Evolutionary conservation across 257 asterid species (phyloP), one percentile per base, ranked within the genome.

Genomic region (Marsdenia floribunda): DNA sequence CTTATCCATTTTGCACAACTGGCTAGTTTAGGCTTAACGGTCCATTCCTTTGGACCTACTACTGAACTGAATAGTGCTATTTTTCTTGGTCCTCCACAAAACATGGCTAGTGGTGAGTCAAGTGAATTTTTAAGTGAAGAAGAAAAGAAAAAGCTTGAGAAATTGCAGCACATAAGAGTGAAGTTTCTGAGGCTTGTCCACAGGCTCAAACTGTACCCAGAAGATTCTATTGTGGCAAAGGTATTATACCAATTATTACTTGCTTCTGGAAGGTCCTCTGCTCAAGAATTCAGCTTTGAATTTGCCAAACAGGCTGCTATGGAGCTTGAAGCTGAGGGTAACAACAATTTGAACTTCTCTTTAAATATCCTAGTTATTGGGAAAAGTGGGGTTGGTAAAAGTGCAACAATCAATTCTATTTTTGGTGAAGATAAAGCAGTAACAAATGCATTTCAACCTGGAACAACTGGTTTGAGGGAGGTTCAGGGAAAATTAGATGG

Each of bases 381-480:
- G 21, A 93, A 90, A 85, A 85, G 96, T 24, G 98, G 98, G 72
- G 97, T 91, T 79, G 98, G 98, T 64, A 93, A 93, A 81, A 93
- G 98, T 75, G 91, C 98, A 22, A 91, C 97, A n/a, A 83, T 93
- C 80, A 93, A 91, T 80, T 89, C 98, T 63, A 84, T 93, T 68
- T 87, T 91, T 57, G 88, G 92, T 22, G 92, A 88, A 81, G 77
- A 70, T 69, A 85, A 77, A 82, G 75, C 88, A 37, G 77, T 4
- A 63, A 78, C 80, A 22, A 77, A 82, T 63, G 93, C 98, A 33
- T 93, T 93, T 85, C 86, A 87, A 78, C 96, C 95, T 35, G 79
- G 88, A 29, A 91, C 96, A 3, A 70, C 75, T 44, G 15, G 54
- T 26, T 89, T 91, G 81, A 86, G 80, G 75, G 92, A 84, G 82